Conservation (phyloP, 78 protist genomes). For the Dictyostelium capitatum region DNA sequence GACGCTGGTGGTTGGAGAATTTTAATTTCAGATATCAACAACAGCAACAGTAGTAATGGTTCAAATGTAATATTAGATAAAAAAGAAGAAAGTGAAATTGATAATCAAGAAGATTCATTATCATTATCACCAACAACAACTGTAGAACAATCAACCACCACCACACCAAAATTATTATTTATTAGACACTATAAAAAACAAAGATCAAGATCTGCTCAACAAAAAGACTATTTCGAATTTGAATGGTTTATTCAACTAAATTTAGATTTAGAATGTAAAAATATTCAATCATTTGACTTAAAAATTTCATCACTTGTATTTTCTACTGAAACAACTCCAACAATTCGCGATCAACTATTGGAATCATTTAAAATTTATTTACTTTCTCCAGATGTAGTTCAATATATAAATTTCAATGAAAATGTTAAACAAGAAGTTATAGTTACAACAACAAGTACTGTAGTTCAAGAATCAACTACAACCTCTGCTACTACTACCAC, state of each 20-base stretch:
- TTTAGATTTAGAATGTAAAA: conserved; percentile 47
- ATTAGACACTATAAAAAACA: conserved; percentile 53
- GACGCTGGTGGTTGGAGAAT: conserved; percentile 82
- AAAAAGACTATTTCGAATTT: conserved; percentile 58
- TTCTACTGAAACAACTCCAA: conserved; percentile 21
- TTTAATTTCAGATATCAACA: conserved; percentile 14
- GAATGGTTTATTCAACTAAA: conserved; percentile 58
- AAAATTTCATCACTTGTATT: conserved; percentile 26
- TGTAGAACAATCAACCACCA: background rate
- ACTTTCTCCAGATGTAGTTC: conserved; percentile 34
- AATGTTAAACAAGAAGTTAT: background rate
- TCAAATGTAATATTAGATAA: conserved; percentile 4
- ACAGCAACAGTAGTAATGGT: background rate
- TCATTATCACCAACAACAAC: background rate
- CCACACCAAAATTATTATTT: background rate
- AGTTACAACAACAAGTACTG: background rate
- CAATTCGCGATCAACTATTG: conserved; percentile 38
- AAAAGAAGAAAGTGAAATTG: background rate
- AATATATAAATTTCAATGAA: conserved; percentile 30
- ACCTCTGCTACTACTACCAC: background rate
- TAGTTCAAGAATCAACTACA: background rate
- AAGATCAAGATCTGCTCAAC: conserved; percentile 43
- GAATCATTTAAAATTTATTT: conserved; percentile 50
- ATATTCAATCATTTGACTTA: conserved; percentile 27
- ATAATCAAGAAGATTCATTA: conserved; percentile 3